Evolutionary conservation across 73 alveolate species (phyloP).

Genomic region (Stentor coeruleus): DNA sequence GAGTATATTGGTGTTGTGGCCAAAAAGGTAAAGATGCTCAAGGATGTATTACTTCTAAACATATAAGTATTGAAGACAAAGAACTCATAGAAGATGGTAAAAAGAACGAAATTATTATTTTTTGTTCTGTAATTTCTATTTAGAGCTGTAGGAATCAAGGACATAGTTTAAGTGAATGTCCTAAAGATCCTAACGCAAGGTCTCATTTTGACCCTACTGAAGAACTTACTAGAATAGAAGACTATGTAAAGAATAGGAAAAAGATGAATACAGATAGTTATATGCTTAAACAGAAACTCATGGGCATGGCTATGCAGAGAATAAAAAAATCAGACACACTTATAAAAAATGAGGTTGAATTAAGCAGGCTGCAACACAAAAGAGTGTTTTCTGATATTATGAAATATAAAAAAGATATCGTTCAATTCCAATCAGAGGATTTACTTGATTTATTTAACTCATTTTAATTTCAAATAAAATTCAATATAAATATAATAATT

Average conservation of each 20-base stretch:
- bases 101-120: not conserved
- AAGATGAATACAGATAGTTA: not conserved
- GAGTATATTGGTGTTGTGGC: constrained; percentile 78
- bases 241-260: not conserved
- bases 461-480: no score
- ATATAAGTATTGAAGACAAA: constrained; percentile 64
- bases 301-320: not conserved
- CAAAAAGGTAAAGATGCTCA: constrained; percentile 47
- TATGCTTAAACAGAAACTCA: not conserved
- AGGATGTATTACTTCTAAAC: constrained; percentile 64
- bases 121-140: constrained; percentile 25
- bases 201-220: constrained; percentile 32
- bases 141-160: constrained; percentile 7
- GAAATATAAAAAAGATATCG: not conserved
- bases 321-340: not conserved
- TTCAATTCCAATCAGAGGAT: no score
- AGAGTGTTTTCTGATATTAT: not conserved
- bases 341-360: not conserved
- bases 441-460: no score
- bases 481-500: no score
- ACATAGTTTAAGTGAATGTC: constrained; percentile 39
- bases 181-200: constrained; percentile 62
- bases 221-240: constrained; percentile 26
- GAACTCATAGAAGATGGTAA: constrained; percentile 43
- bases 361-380: not conserved